Percentiles rank a stretch among this genome's conserved stretches.
Evolutionary conservation across 306 rosid genomes (phyloP).

Genomic region (Leucaena leucocephala): DNA sequence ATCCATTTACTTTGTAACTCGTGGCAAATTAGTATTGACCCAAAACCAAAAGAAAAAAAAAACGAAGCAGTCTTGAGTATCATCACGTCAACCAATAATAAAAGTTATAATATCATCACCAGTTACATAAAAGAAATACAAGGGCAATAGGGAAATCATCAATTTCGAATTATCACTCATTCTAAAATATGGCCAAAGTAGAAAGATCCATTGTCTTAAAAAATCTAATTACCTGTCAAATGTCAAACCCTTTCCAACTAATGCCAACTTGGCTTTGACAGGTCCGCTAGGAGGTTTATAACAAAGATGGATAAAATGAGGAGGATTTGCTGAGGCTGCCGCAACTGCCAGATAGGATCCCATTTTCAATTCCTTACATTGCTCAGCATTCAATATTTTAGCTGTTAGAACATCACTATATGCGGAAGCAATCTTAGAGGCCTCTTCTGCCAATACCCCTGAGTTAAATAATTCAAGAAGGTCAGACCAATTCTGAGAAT

Average conservation of each 20-base stretch:
- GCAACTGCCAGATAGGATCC: constrained; percentile 89
- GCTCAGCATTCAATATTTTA: constrained; percentile 73
- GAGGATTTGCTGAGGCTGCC: constrained; percentile 89
- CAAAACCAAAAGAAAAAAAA: not conserved
- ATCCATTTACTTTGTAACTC: not conserved
- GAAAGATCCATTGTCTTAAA: constrained; percentile 16
- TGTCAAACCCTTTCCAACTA: constrained; percentile 90
- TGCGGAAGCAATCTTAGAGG: constrained; percentile 74
- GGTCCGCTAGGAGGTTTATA: constrained; percentile 87
- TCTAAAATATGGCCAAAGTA: constrained; percentile 19
- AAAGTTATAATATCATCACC: constrained; percentile 23
- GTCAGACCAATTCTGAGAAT: constrained; percentile 32
- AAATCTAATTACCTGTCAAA: constrained; percentile 70
- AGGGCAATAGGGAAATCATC: not conserved
- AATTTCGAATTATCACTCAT: constrained; percentile 11
- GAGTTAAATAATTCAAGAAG: constrained; percentile 42
- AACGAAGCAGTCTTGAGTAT: not conserved
- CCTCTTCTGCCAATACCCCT: constrained; percentile 84
- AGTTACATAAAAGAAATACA: constrained; percentile 4
- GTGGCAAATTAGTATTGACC: not conserved
- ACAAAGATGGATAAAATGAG: constrained; percentile 78
- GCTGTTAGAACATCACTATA: constrained; percentile 81
- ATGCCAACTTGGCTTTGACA: constrained; percentile 69
- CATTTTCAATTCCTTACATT: constrained; percentile 90
- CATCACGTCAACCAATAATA: constrained; percentile 20